Conservation (phyloP, 805 yeast species). For the Naumovozyma dairenensis region DNA sequence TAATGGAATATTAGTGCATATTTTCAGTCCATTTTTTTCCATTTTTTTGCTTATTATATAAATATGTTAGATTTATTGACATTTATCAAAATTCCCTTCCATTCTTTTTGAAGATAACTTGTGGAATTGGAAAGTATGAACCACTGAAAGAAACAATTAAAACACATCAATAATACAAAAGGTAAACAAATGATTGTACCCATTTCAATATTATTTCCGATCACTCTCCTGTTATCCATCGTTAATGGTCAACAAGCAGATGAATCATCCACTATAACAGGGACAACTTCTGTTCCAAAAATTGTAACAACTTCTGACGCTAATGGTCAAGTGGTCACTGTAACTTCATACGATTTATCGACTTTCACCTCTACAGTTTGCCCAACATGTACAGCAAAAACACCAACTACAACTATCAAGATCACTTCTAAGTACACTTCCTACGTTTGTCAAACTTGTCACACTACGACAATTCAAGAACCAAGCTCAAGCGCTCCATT, state of each 20-base stretch:
- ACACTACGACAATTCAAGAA: slow-evolving; percentile 1
- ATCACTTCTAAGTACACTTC: neutral
- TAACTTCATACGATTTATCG: slow-evolving; percentile 4
- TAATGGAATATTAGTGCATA: no score
- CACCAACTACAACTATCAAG: neutral
- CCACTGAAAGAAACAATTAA: no score
- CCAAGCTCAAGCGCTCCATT: slow-evolving; percentile 3
- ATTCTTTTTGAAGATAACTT: no score
- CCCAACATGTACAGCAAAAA: slow-evolving; percentile 4
- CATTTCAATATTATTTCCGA: neutral
- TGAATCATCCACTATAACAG: slow-evolving; percentile 1
- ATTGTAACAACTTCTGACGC: slow-evolving; percentile 2
- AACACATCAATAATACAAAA: no score
- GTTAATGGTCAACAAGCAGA: neutral
- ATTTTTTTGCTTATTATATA: no score
- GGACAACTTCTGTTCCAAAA: slow-evolving; percentile 5
- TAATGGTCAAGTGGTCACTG: slow-evolving; percentile 3
- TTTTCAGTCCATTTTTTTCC: no score
- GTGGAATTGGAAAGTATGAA: no score
- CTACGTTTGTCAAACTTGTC: neutral
- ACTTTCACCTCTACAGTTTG: slow-evolving; percentile 8
- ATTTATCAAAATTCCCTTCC: no score
- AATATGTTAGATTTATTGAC: no score
- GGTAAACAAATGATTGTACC: no score
- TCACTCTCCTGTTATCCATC: neutral